Conservation (phyloP, 2,329 filamentous ascomycete genomes). For the Coniella vitis region DNA sequence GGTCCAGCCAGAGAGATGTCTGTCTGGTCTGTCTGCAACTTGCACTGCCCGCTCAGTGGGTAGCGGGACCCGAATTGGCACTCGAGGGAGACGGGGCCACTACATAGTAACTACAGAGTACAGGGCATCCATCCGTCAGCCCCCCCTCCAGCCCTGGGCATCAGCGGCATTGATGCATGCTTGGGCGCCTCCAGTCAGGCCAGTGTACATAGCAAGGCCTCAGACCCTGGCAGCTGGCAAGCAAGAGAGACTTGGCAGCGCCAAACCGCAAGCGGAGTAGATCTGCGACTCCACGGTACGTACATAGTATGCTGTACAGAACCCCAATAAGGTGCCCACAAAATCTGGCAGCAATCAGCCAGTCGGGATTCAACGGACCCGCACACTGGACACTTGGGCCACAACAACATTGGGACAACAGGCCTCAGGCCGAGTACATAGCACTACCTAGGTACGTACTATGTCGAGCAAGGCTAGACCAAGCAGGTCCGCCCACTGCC, state of each 20-base stretch:
- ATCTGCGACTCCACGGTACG: too few relatives aligned
- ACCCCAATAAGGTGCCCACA: not conserved
- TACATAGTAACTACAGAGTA: not conserved
- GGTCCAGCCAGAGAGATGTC: not conserved
- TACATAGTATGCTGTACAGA: not conserved
- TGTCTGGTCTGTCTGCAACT: not conserved
- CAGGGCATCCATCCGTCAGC: not conserved
- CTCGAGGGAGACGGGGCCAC: too few relatives aligned
- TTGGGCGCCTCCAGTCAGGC: too few relatives aligned
- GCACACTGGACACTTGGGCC: too few relatives aligned
- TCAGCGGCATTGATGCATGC: too few relatives aligned
- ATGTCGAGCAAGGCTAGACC: too few relatives aligned
- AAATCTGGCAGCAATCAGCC: not conserved
- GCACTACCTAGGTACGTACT: too few relatives aligned
- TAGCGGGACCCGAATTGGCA: not conserved
- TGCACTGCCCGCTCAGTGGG: not conserved
- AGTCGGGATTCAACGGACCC: not conserved
- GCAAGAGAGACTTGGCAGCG: not conserved
- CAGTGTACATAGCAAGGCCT: too few relatives aligned
- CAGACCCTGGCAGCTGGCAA: not conserved
- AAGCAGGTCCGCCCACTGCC: conserved; percentile 4
- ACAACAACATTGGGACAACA: too few relatives aligned
- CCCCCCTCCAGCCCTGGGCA: too few relatives aligned
- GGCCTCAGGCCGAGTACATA: too few relatives aligned
- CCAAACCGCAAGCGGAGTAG: not conserved